Evolutionary conservation across 2,329 filamentous ascomycete species (phyloP).

Genomic region (Aureobasidium leucospermi): DNA sequence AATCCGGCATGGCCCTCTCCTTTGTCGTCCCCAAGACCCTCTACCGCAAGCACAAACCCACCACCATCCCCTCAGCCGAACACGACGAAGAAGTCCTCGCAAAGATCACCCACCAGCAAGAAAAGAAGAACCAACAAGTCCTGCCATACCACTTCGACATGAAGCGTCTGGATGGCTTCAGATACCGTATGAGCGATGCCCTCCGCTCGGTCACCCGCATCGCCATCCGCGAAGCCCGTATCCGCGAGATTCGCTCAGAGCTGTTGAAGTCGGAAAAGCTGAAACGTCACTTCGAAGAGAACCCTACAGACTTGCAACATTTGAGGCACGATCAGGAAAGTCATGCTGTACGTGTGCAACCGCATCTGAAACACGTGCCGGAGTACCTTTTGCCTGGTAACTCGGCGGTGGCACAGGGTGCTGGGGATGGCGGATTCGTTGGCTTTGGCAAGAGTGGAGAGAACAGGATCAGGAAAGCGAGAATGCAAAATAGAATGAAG

Average conservation of each 20-base stretch:
- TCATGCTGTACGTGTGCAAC: constrained; percentile 72
- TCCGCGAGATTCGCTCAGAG: constrained; percentile 80
- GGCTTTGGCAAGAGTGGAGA: constrained; percentile 48
- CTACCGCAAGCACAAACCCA: constrained; percentile 85
- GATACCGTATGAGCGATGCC: constrained; percentile 91
- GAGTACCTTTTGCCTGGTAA: constrained; percentile 82
- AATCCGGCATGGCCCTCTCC: constrained; percentile 89
- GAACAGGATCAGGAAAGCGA: constrained; percentile 42
- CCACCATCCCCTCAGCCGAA: constrained; percentile 64
- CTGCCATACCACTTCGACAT: constrained; percentile 93
- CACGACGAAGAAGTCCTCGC: constrained; percentile 78
- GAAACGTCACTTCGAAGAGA: constrained; percentile 93
- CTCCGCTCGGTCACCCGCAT: constrained; percentile 83
- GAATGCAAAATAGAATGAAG: constrained; percentile 36
- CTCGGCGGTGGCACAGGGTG: constrained; percentile 56
- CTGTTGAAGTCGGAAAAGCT: constrained; percentile 90
- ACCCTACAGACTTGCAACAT: constrained; percentile 80
- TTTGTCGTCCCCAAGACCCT: constrained; percentile 79
- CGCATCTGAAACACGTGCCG: constrained; percentile 87
- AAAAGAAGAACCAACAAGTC: constrained; percentile 69
- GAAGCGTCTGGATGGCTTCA: constrained; percentile 85
- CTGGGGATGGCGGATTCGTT: constrained; percentile 67
- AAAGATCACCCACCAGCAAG: constrained; percentile 72
- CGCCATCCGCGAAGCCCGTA: constrained; percentile 81
- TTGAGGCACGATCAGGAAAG: constrained; percentile 86